Percentiles rank a stretch among this genome's conserved stretches.
phyloP scores from a whole-genome alignment of 768 basidiomycete species.

The Suillus clintonianus region DNA sequence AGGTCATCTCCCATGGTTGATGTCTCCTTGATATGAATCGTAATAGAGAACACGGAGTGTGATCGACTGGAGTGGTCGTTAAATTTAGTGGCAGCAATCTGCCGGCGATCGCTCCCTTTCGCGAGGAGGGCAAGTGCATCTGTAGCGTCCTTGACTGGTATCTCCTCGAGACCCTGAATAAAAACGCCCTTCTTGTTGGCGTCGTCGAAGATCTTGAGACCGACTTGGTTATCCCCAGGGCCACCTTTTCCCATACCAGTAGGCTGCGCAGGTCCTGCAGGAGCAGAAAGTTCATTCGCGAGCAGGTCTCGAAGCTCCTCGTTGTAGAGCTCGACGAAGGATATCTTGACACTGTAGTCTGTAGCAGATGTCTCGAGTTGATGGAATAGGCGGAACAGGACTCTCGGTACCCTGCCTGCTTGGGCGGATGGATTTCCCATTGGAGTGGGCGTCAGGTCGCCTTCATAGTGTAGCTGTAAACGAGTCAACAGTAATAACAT shows the following conservation, averaged over 20 bases:
- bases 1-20: conserved; percentile 81
- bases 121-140: conserved; percentile 83
- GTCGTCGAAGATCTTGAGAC: conserved; percentile 94
- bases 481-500: conserved; percentile 13
- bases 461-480: conserved; percentile 89
- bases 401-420: conserved; percentile 96
- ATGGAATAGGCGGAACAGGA: conserved; percentile 87
- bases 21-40: conserved; percentile 88
- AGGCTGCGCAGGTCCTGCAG: conserved; percentile 67
- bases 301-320: conserved; percentile 96
- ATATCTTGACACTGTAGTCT: conserved; percentile 95
- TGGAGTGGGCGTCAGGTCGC: conserved; percentile 80
- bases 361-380: conserved; percentile 73
- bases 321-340: conserved; percentile 95
- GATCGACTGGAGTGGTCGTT: conserved; percentile 98
- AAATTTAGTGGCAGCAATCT: conserved; percentile 95
- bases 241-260: conserved; percentile 72
- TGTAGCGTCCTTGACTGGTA: conserved; percentile 75
- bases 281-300: conserved; percentile 72
- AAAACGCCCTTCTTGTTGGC: conserved; percentile 83
- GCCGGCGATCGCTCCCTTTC: conserved; percentile 87
- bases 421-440: conserved; percentile 86
- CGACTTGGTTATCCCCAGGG: conserved; percentile 52
- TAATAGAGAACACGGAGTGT: conserved; percentile 95
- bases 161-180: conserved; percentile 94